Evolutionary conservation across 2,329 filamentous ascomycete genomes (phyloP).

Genomic region (Orbilia ellipsospora): DNA sequence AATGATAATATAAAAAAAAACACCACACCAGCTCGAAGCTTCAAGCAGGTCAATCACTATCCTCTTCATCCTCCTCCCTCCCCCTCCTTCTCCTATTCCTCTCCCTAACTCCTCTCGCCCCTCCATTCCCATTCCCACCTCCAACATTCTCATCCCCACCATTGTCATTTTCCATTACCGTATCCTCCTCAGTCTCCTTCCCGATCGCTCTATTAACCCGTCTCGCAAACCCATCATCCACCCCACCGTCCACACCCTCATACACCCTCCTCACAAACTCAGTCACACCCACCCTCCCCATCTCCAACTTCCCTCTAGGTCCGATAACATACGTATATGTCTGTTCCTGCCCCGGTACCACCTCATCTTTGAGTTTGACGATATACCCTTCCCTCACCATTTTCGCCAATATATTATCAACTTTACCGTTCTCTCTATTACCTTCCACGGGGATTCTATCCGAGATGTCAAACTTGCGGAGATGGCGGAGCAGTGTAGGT

Average conservation of each 20-base stretch:
- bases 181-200: constrained; percentile 25
- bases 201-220: constrained; percentile 47
- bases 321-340: constrained; percentile 84
- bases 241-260: constrained; percentile 29
- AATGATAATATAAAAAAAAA: neutral
- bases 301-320: constrained; percentile 83
- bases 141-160: constrained; percentile 3
- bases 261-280: constrained; percentile 71
- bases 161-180: neutral
- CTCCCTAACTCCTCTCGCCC: constrained; percentile 3
- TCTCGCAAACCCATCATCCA: constrained; percentile 37
- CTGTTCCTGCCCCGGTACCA: constrained; percentile 73
- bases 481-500: constrained; percentile 78
- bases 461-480: constrained; percentile 62
- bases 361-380: constrained; percentile 74
- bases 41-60: neutral
- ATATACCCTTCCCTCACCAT: constrained; percentile 88
- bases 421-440: constrained; percentile 79
- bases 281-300: constrained; percentile 79
- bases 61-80: constrained; percentile 21
- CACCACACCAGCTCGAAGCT: neutral
- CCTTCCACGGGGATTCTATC: constrained; percentile 78
- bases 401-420: constrained; percentile 77
- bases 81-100: constrained; percentile 14
- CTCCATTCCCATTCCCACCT: constrained; percentile 1